Conservation (phyloP, 2,329 filamentous ascomycete species). For the Sphaerulina vaccinii region DNA sequence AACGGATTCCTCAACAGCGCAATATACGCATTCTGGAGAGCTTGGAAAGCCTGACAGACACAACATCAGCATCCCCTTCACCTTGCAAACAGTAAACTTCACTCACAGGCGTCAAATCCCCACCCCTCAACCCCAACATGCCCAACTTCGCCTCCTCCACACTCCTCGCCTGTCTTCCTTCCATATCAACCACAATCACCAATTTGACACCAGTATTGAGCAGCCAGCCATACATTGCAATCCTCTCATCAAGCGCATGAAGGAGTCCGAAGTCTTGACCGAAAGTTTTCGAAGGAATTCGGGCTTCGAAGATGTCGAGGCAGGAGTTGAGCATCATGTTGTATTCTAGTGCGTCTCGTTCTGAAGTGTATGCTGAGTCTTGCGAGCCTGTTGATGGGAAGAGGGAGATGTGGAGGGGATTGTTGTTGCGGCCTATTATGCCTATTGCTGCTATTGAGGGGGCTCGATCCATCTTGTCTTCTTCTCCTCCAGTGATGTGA, state of each 20-base stretch:
- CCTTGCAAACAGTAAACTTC: constrained; percentile 34
- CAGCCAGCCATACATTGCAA: constrained; percentile 93
- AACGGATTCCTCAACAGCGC: constrained; percentile 89
- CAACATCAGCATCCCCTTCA: not conserved
- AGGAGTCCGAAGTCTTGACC: constrained; percentile 88
- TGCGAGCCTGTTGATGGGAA: constrained; percentile 63
- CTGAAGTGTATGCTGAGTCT: constrained; percentile 19
- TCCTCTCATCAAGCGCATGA: constrained; percentile 87
- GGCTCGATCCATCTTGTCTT: constrained; percentile 47
- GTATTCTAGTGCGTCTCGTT: constrained; percentile 79
- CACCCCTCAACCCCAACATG: constrained; percentile 71
- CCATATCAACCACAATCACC: constrained; percentile 86
- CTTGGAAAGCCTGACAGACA: constrained; percentile 70
- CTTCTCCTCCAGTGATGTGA: no score
- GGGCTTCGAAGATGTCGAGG: constrained; percentile 90
- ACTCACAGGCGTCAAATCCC: constrained; percentile 86
- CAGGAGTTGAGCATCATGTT: constrained; percentile 86
- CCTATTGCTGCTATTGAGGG: constrained; percentile 89
- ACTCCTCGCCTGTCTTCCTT: constrained; percentile 59
- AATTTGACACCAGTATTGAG: constrained; percentile 94
- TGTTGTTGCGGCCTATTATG: constrained; percentile 93
- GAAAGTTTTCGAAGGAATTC: constrained; percentile 67
- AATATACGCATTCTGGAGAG: constrained; percentile 91
- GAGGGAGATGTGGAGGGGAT: constrained; percentile 88
- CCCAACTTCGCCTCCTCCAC: constrained; percentile 37